Percentiles rank a stretch among this genome's conserved stretches.
These are phyloP conservation scores for Trametes elegans DNA, from an alignment of 768 basidiomycete genomes.

Conservation along the genomic window DNA sequence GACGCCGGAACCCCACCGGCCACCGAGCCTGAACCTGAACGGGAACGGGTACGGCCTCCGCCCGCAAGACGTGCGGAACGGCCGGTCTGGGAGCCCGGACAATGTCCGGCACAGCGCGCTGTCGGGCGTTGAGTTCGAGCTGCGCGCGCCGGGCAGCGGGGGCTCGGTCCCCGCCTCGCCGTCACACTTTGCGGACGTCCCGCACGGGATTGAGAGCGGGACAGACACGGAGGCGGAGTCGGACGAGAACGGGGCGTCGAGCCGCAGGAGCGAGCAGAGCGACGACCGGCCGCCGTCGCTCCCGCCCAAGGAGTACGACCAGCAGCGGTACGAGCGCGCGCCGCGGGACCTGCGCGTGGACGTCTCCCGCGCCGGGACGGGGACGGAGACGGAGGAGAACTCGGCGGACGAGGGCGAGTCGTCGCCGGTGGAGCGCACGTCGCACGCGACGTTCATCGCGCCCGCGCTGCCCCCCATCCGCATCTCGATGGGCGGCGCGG, in stretches of 20 bases:
- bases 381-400: slow-evolving; percentile 25
- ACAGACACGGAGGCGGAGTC: slow-evolving; percentile 68
- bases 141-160: slow-evolving; percentile 34
- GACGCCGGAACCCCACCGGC: slow-evolving; percentile 2
- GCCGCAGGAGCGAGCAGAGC: neutral
- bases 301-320: slow-evolving; percentile 22
- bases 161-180: slow-evolving; percentile 55
- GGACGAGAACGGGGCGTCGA: slow-evolving; percentile 30
- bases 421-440: slow-evolving; percentile 63
- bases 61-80: neutral
- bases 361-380: slow-evolving; percentile 39
- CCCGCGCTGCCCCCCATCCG: slow-evolving; percentile 88
- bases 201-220: slow-evolving; percentile 69
- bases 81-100: slow-evolving; percentile 3
- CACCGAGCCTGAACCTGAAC: slow-evolving; percentile 18
- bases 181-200: slow-evolving; percentile 65
- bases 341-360: slow-evolving; percentile 25
- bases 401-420: slow-evolving; percentile 42
- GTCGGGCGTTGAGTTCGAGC: slow-evolving; percentile 23
- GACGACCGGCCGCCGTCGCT: slow-evolving; percentile 17
- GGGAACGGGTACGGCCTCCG: slow-evolving; percentile 14
- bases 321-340: neutral
- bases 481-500: slow-evolving; percentile 81
- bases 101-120: slow-evolving; percentile 19
- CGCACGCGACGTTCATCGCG: slow-evolving; percentile 76